phyloP scores from a whole-genome alignment of 2,329 filamentous ascomycete genomes.

The Sporothrix pallida region DNA sequence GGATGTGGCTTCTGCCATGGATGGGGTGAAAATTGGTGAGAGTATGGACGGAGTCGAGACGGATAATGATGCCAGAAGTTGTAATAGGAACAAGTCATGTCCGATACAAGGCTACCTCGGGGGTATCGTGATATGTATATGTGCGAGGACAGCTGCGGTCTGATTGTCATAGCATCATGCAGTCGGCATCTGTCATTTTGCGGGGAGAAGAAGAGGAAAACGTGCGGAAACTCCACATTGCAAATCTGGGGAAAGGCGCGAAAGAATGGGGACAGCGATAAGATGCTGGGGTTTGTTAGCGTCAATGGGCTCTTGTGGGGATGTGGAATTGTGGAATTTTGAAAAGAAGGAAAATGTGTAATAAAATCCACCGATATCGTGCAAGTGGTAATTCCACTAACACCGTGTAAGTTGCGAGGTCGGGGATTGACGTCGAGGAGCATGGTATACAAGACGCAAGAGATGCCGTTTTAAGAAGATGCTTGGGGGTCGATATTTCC shows the following conservation, averaged over 20 bases:
- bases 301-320: slow-evolving; percentile 5
- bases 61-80: background rate
- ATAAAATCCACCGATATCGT: background rate
- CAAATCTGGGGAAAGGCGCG: background rate
- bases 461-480: slow-evolving; percentile 12
- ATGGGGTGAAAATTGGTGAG: background rate
- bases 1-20: background rate
- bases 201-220: background rate
- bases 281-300: background rate
- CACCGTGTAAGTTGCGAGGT: background rate
- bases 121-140: slow-evolving; percentile 16
- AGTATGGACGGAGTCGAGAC: too few species aligned
- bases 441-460: slow-evolving; percentile 25
- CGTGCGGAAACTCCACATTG: slow-evolving; percentile 3
- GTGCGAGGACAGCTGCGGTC: background rate
- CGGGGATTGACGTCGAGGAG: background rate
- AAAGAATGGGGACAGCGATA: background rate
- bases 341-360: background rate
- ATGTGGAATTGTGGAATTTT: slow-evolving; percentile 27
- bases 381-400: slow-evolving; percentile 13
- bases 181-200: background rate
- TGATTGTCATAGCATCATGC: background rate
- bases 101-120: slow-evolving; percentile 5
- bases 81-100: background rate
- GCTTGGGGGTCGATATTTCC: background rate